Evolutionary conservation across 2,329 filamentous ascomycete genomes (phyloP), one percentile per base, ranked within the genome.

Genomic region (Cladosporium sp.): DNA sequence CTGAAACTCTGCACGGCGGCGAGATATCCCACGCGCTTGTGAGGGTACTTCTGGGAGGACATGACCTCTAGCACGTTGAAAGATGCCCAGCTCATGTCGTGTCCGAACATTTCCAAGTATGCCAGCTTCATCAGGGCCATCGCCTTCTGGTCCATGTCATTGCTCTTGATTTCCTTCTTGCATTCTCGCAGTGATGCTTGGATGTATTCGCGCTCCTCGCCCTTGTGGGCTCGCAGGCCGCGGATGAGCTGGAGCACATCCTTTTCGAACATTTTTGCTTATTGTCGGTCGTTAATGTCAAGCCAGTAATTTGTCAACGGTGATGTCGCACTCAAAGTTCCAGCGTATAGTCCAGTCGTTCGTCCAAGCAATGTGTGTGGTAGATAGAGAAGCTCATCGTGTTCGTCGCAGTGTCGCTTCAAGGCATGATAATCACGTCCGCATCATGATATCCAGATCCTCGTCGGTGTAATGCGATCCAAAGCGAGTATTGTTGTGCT

Each of bases 41-140:
- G 92, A 59, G 90, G 80, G 69, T 95, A 95, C 68, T 96, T 97
- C 42, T 86, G 79, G 34, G 89, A 95, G 32, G 91, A 95, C 93
- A 99, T 99, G 72, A 99, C 93, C 73, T 99, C 93, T 42, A 99
- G 84, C 47, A 97, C 92, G 68, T 99, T 89, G 73, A 99, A 99
- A 11, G 91, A 91, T 3, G 93, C 93, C 93, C 93, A 99, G 3
- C 92, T 96, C 93, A 99, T 99, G 71, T 97, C 93, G 68, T 97
- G 88, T 12, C 93, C 93, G 61, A 97, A 91, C 93, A 99, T 99
- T 69, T 99, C 93, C 58, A 99, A 82, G 69, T 99, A 99, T 47
- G 96, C 86, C 61, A 99, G 80, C 76, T 99, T 99, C 64, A 99
- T 77, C 48, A 99, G 79, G 40, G 93, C 93, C 29, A 90, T 97